Percentiles rank a stretch among this genome's conserved stretches.
Evolutionary conservation across 805 yeast species (phyloP).

Genomic region (Lachancea fermentati): DNA sequence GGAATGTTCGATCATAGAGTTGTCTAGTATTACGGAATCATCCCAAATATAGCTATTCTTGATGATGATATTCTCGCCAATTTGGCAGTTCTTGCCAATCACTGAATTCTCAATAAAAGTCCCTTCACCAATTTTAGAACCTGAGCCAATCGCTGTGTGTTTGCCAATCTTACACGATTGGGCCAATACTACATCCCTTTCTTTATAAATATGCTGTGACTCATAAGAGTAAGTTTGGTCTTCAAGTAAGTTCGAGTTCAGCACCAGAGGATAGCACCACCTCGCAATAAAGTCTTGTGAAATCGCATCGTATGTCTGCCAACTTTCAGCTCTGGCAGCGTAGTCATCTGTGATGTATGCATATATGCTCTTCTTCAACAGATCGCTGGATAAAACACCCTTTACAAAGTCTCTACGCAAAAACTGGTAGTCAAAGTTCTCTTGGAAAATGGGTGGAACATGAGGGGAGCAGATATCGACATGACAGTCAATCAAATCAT

Average conservation of each 20-base stretch:
- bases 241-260: constrained; percentile 72
- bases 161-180: constrained; percentile 85
- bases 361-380: constrained; percentile 84
- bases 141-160: constrained; percentile 76
- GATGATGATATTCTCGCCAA: constrained; percentile 71
- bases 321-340: constrained; percentile 92
- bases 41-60: constrained; percentile 85
- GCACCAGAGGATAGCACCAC: constrained; percentile 88
- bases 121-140: constrained; percentile 71
- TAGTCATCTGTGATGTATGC: constrained; percentile 79
- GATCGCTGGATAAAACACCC: constrained; percentile 86
- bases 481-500: constrained; percentile 93
- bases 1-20: constrained; percentile 50
- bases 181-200: constrained; percentile 79
- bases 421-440: constrained; percentile 89
- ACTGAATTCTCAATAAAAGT: constrained; percentile 62
- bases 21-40: constrained; percentile 65
- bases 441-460: constrained; percentile 93
- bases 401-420: constrained; percentile 82
- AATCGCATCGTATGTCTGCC: constrained; percentile 89
- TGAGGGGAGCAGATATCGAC: constrained; percentile 93
- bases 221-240: constrained; percentile 75
- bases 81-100: constrained; percentile 79
- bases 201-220: constrained; percentile 83
- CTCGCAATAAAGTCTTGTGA: constrained; percentile 85